A percentile compares a stretch with the other conserved stretches of the same genome.
Evolutionary conservation across 2,329 filamentous ascomycete species (phyloP).

Genomic region (Myrmaecium sp.): DNA sequence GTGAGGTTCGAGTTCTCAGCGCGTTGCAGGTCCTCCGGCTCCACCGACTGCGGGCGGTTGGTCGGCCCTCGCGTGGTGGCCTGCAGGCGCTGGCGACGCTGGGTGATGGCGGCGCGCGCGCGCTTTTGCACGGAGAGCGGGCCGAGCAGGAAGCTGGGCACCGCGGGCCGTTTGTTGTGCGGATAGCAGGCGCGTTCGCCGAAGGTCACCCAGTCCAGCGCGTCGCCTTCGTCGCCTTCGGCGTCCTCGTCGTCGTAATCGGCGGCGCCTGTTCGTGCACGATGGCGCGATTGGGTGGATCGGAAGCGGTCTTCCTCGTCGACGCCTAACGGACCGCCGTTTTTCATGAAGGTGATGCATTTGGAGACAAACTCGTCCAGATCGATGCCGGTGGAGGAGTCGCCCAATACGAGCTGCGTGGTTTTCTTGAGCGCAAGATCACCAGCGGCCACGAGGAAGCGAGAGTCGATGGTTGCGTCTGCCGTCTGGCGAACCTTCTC

Average conservation of each 20-base stretch:
- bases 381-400: constrained; percentile 59
- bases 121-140: constrained; percentile 83
- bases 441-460: constrained; percentile 64
- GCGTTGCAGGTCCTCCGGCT: constrained; percentile 57
- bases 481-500: constrained; percentile 66
- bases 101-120: constrained; percentile 46
- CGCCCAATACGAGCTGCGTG: constrained; percentile 55
- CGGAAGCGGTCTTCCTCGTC: constrained; percentile 34
- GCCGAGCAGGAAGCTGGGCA: constrained; percentile 72
- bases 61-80: constrained; percentile 3
- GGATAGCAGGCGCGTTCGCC: constrained; percentile 63
- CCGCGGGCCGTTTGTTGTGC: constrained; percentile 53
- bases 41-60: constrained; percentile 4
- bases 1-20: constrained; percentile 71
- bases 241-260: constrained; percentile 39
- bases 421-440: constrained; percentile 70
- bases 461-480: constrained; percentile 79
- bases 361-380: constrained; percentile 85
- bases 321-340: constrained; percentile 30
- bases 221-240: constrained; percentile 49
- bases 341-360: constrained; percentile 72
- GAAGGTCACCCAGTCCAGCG: constrained; percentile 72
- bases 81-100: constrained; percentile 55
- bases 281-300: constrained; percentile 35
- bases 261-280: constrained; percentile 24